phyloP scores from a whole-genome alignment of 805 yeast genomes.

The Yamadazyma olivae region DNA sequence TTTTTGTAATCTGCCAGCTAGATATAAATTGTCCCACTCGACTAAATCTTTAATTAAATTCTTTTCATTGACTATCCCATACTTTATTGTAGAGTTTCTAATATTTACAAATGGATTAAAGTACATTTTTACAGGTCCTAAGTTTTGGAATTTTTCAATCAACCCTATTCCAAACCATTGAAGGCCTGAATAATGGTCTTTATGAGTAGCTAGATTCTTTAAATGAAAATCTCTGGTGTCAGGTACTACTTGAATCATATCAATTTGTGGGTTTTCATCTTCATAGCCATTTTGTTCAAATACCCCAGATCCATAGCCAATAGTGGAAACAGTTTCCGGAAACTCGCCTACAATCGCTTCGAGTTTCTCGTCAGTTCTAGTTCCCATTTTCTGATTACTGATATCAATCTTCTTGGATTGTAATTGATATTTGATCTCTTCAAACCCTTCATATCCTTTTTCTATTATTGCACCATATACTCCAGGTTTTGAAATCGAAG shows the following conservation, averaged over 20 bases:
- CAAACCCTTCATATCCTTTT: slow-evolving; percentile 3
- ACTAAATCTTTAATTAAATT: slow-evolving; percentile 63
- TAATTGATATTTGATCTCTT: background rate
- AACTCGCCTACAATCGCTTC: slow-evolving; percentile 48
- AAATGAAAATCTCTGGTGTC: slow-evolving; percentile 76
- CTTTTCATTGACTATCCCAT: slow-evolving; percentile 76
- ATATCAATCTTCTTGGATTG: background rate
- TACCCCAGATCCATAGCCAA: slow-evolving; percentile 96
- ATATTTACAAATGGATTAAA: slow-evolving; percentile 86
- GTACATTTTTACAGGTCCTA: slow-evolving; percentile 59
- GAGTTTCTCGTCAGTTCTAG: slow-evolving; percentile 36
- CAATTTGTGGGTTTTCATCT: slow-evolving; percentile 62
- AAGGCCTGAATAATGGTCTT: slow-evolving; percentile 74
- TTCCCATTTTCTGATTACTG: slow-evolving; percentile 50
- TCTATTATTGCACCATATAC: background rate
- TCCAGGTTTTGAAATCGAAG: background rate
- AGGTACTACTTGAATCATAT: slow-evolving; percentile 78
- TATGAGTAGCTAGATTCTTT: slow-evolving; percentile 61
- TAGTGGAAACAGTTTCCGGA: slow-evolving; percentile 20
- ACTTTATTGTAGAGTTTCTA: slow-evolving; percentile 55
- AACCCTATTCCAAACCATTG: slow-evolving; percentile 55
- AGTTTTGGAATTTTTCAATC: slow-evolving; percentile 10
- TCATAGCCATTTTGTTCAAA: slow-evolving; percentile 59
- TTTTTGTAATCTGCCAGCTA: slow-evolving; percentile 92
- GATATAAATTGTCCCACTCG: slow-evolving; percentile 82